phyloP scores from a whole-genome alignment of 768 basidiomycete genomes.

The Crucibulum laeve region DNA sequence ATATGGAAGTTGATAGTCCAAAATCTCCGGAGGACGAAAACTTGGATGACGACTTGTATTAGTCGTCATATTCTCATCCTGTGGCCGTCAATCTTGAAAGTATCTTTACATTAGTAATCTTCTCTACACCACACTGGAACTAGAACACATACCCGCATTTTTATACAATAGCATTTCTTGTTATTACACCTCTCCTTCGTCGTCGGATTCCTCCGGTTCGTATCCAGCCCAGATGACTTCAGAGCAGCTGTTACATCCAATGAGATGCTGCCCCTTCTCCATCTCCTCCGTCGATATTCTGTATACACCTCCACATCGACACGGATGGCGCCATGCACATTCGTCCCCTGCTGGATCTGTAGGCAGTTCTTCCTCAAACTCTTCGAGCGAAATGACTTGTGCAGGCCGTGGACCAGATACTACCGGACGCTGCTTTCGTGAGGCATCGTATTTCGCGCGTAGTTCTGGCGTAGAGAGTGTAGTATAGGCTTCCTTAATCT shows the following conservation, averaged over 20 bases:
- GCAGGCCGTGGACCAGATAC: constrained; percentile 57
- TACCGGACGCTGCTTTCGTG: constrained; percentile 6
- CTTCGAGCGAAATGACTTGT: constrained; percentile 73
- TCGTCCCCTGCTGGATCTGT: constrained; percentile 22
- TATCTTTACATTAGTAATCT: too few relatives aligned
- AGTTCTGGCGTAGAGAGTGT: constrained; percentile 48
- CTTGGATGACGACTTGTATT: constrained; percentile 2
- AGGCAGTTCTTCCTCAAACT: constrained; percentile 45
- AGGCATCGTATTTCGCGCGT: constrained; percentile 48
- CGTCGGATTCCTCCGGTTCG: constrained; percentile 41
- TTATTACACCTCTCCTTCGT: constrained; percentile 10
- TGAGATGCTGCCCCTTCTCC: constrained; percentile 68
- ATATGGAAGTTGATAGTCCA: constrained; percentile 29
- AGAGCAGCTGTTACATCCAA: constrained; percentile 73
- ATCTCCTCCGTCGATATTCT: constrained; percentile 51
- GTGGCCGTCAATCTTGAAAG: too few relatives aligned
- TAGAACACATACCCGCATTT: too few relatives aligned
- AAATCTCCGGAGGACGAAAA: too few relatives aligned
- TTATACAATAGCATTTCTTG: too few relatives aligned
- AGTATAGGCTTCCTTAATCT: constrained; percentile 64
- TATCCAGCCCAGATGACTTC: constrained; percentile 87
- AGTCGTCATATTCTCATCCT: too few relatives aligned
- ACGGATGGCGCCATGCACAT: constrained; percentile 50
- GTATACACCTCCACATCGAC: constrained; percentile 74
- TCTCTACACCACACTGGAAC: too few relatives aligned